Conservation (phyloP, 257 asterid genomes). For the Anisodus tanguticus region DNA sequence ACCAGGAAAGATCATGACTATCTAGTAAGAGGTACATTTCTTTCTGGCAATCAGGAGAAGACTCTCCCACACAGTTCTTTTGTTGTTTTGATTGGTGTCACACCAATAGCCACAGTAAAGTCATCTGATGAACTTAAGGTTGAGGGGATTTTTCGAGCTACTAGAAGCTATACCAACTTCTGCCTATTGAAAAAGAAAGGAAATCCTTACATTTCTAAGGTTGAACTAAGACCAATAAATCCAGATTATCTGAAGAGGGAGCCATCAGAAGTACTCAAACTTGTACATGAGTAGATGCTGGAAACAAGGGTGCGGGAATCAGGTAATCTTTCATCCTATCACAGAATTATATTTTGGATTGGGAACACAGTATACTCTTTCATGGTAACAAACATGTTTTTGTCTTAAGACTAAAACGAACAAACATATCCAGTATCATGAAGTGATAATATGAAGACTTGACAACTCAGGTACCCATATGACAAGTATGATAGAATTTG, state of each 20-base stretch:
- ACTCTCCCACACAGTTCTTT: constrained; percentile 39
- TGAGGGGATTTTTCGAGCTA: constrained; percentile 59
- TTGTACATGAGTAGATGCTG: constrained; percentile 52
- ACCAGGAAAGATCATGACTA: constrained; percentile 49
- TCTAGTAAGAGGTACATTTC: constrained; percentile 57
- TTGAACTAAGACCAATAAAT: constrained; percentile 53
- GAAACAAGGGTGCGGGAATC: constrained; percentile 44
- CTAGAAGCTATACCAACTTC: constrained; percentile 48
- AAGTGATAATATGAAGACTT: constrained; percentile 14
- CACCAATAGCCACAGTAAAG: constrained; percentile 47
- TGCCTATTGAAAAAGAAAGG: constrained; percentile 54
- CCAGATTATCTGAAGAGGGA: constrained; percentile 44
- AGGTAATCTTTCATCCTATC: constrained; percentile 42
- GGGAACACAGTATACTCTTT: neutral
- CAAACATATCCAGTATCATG: constrained; percentile 2
- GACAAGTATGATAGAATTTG: constrained; percentile 61
- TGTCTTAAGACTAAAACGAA: neutral
- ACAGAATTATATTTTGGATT: neutral
- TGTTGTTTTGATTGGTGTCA: constrained; percentile 49
- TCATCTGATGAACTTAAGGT: constrained; percentile 32
- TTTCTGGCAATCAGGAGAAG: constrained; percentile 43
- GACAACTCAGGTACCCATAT: constrained; percentile 51
- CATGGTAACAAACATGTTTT: neutral
- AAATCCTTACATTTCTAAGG: constrained; percentile 51
- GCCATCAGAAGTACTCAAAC: constrained; percentile 47